Percentiles rank a stretch among this genome's conserved stretches.
These are phyloP conservation scores for Clonostachys rhizophaga DNA, from an alignment of 2,329 filamentous ascomycete species.

Conservation along the genomic window DNA sequence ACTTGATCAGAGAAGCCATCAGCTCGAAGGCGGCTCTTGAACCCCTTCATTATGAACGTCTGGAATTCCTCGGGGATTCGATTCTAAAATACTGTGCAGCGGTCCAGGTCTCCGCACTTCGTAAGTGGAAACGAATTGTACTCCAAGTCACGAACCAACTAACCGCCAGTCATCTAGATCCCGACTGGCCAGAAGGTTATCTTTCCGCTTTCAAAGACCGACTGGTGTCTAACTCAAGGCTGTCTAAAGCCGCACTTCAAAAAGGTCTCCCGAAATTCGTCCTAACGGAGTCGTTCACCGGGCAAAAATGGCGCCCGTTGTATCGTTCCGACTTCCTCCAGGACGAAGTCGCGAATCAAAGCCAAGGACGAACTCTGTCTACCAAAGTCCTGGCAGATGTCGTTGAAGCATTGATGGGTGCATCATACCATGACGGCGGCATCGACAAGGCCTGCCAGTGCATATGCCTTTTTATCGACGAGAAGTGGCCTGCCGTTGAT, in stretches of 20 bases:
- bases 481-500: constrained; percentile 47
- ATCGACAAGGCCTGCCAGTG: constrained; percentile 58
- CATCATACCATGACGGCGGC: constrained; percentile 65
- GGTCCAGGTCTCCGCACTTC: constrained; percentile 53
- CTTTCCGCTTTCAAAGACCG: constrained; percentile 64
- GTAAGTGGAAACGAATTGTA: constrained; percentile 27
- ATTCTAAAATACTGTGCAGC: constrained; percentile 73
- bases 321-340: constrained; percentile 40
- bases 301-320: constrained; percentile 66
- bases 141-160: neutral
- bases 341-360: constrained; percentile 4
- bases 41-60: constrained; percentile 67
- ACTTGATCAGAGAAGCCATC: constrained; percentile 64
- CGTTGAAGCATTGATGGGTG: constrained; percentile 79
- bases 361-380: constrained; percentile 41
- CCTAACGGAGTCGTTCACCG: constrained; percentile 61
- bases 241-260: constrained; percentile 60
- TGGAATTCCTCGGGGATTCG: constrained; percentile 85
- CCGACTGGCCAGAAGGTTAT: constrained; percentile 70
- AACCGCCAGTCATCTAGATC: constrained; percentile 34
- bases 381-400: constrained; percentile 85
- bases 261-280: constrained; percentile 70
- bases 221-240: constrained; percentile 70
- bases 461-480: constrained; percentile 61
- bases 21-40: constrained; percentile 58